Percentiles rank a stretch among this genome's conserved stretches.
phyloP scores from a whole-genome alignment of 2,329 filamentous ascomycete genomes.

The Pleoardoris graminearum region DNA sequence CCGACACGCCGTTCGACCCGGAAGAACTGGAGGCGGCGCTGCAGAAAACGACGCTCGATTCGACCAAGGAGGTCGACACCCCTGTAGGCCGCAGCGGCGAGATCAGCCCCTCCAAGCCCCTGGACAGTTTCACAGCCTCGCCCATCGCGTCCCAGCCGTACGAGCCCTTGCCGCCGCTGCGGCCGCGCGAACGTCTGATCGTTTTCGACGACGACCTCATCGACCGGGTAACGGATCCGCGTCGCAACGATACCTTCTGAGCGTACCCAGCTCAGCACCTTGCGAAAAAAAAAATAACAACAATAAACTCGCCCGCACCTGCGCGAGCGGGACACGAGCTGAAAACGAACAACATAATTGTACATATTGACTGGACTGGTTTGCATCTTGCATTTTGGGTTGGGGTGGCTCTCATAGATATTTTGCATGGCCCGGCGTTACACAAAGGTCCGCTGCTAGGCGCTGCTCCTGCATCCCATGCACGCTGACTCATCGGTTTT shows the following conservation, averaged over 20 bases:
- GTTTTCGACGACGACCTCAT: slow-evolving; percentile 1
- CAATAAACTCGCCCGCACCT: background rate
- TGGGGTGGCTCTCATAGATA: background rate
- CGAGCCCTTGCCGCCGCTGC: background rate
- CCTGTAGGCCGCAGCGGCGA: slow-evolving; percentile 26
- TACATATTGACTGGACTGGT: background rate
- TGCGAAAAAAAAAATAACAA: background rate
- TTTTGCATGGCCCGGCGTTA: slow-evolving; percentile 4
- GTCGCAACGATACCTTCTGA: background rate
- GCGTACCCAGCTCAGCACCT: background rate
- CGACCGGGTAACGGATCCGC: background rate
- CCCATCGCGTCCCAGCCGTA: slow-evolving; percentile 7
- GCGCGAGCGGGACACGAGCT: background rate
- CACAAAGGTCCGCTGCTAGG: background rate
- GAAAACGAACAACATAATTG: background rate
- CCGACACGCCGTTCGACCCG: slow-evolving; percentile 48
- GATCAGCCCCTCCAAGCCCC: slow-evolving; percentile 22
- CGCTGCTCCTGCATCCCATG: background rate
- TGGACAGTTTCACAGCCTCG: slow-evolving; percentile 17
- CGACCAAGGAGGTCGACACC: slow-evolving; percentile 32
- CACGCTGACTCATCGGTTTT: background rate
- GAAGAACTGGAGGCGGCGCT: slow-evolving; percentile 52
- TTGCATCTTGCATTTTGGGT: slow-evolving; percentile 1
- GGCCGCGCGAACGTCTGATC: slow-evolving; percentile 6
- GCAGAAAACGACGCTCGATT: slow-evolving; percentile 45